phyloP scores from a whole-genome alignment of 2,329 filamentous ascomycete species.

The Penicillium frequentans region DNA sequence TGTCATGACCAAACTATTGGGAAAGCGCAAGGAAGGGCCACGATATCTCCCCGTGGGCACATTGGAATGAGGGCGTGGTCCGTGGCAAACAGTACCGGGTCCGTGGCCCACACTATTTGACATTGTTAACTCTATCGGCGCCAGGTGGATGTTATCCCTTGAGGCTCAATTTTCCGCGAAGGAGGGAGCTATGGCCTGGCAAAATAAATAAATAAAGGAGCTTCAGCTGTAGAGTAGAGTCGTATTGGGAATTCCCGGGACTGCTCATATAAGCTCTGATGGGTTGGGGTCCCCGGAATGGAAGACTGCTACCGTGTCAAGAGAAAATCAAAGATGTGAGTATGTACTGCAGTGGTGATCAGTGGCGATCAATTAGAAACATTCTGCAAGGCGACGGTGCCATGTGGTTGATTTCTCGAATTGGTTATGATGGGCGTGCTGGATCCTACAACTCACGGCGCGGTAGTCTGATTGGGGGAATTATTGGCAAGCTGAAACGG shows the following conservation, averaged over 20 bases:
- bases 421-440: slow-evolving; percentile 10
- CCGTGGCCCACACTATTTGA: slow-evolving; percentile 14
- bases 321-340: slow-evolving; percentile 4
- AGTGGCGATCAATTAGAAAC: slow-evolving; percentile 15
- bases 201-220: too few species aligned
- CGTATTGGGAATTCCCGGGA: background rate
- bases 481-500: background rate
- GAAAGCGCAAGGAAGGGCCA: slow-evolving; percentile 6
- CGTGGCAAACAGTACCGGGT: background rate
- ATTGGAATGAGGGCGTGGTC: background rate
- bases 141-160: slow-evolving; percentile 14
- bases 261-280: background rate
- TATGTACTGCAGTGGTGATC: slow-evolving; percentile 20
- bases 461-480: background rate
- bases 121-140: slow-evolving; percentile 12
- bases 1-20: slow-evolving; percentile 7
- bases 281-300: slow-evolving; percentile 14
- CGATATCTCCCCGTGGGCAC: background rate
- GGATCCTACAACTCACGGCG: background rate
- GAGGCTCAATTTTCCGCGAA: slow-evolving; percentile 6
- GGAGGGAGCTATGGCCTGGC: background rate
- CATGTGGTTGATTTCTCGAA: slow-evolving; percentile 18
- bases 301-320: slow-evolving; percentile 25
- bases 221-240: background rate
- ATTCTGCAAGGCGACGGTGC: slow-evolving; percentile 26